phyloP scores from a whole-genome alignment of 2,329 filamentous ascomycete genomes.

The Epichloe glyceriae region DNA sequence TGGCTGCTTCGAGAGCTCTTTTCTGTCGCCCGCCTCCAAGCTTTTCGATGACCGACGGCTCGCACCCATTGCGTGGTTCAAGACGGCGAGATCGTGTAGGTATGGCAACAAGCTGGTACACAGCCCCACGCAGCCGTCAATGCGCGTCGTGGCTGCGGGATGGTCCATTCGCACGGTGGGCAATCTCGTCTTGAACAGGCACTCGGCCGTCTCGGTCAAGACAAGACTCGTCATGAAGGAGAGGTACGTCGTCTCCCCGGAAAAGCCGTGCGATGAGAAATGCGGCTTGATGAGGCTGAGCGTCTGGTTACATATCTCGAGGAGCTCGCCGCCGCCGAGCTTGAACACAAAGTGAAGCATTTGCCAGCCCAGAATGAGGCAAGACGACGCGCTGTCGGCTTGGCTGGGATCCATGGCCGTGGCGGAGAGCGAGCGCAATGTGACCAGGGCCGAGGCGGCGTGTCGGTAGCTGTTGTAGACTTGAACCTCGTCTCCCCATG shows the following conservation, averaged over 20 bases:
- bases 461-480: constrained; percentile 7
- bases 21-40: neutral
- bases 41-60: neutral
- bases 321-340: constrained; percentile 6
- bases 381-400: constrained; percentile 7
- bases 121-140: constrained; percentile 16
- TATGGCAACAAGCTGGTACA: constrained; percentile 13
- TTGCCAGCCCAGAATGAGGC: constrained; percentile 10
- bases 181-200: constrained; percentile 10
- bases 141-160: constrained; percentile 4
- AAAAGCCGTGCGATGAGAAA: constrained; percentile 4
- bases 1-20: neutral
- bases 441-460: constrained; percentile 10
- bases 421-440: constrained; percentile 8
- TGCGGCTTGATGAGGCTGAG: constrained; percentile 10
- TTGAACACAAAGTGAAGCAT: constrained; percentile 11
- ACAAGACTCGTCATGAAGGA: constrained; percentile 11
- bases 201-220: constrained; percentile 13
- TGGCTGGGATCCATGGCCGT: neutral
- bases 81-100: constrained; percentile 13
- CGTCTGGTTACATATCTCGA: constrained; percentile 9
- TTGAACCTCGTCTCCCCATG: constrained; percentile 1
- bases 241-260: neutral
- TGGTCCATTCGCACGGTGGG: constrained; percentile 12
- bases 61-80: constrained; percentile 10